Evolutionary conservation across 371 early-diverging fungal species (phyloP), one percentile per base, ranked within the genome.

Genomic region (Thermomucor indicae-seudaticae): DNA sequence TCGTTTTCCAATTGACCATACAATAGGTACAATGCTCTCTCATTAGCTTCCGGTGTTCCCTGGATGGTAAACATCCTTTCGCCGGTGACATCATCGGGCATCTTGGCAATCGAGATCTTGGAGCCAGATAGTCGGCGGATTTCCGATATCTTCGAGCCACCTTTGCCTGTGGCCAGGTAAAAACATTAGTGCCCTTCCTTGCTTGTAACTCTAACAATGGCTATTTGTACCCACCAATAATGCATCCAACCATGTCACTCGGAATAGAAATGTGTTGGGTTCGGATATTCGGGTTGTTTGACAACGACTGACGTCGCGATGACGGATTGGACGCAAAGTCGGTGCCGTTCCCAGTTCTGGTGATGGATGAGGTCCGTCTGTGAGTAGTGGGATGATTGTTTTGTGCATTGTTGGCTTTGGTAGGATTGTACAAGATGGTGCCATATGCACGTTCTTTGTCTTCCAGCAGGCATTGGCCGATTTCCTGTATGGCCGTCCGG

Each of bases 181-280:
- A 17, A 20, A 50, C 17, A 24, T 41, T n/a, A 20, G 25, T 49
- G 49, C 39, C 24, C 24, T 37, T 16, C 31, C 0, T 23, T 16
- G 4, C 10, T 20, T 17, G 6, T 25, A 19, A 22, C 42, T 60
- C n/a, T n/a, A n/a, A n/a, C n/a, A n/a, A n/a, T n/a, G n/a, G n/a
- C n/a, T n/a, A n/a, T n/a, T n/a, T n/a, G n/a, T n/a, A n/a, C n/a
- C n/a, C 55, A 57, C 96, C 96, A 57, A 96, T 96, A 54, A 96
- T 88, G 57, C 92, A 89, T 23, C 96, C 96, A 38, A 95, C 94
- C 89, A 92, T 88, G 62, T 93, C 92, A 49, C 81, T 81, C 6
- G 96, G 93, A 51, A 95, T 91, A 41, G 81, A 85, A 51, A 96
- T 90, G 60, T 92, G 83, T 67, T 91, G 92, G 24, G 86, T 86